These are phyloP conservation scores for Plasmodium reichenowi DNA, from an alignment of 169 alveolate genomes.

Conservation along the genomic window DNA sequence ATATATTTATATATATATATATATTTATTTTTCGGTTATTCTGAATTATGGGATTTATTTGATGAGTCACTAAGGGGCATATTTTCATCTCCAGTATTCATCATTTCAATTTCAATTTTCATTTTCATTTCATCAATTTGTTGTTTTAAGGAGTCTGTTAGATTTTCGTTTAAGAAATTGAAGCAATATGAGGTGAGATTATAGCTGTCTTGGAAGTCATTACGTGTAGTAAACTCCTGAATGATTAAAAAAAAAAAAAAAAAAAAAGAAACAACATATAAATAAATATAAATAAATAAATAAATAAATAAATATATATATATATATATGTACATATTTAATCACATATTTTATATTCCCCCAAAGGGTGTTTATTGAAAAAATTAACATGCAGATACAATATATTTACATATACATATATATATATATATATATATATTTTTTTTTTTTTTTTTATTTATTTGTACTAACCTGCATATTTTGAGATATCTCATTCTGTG, in stretches of 20 bases:
- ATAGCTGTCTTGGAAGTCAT: constrained; percentile 47
- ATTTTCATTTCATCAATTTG: constrained; percentile 73
- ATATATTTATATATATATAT: too few species aligned
- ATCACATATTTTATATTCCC: not conserved
- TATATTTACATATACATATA: too few species aligned
- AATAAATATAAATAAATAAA: not conserved
- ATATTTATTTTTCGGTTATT: not conserved
- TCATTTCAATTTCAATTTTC: constrained; percentile 70
- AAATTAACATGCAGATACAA: too few species aligned
- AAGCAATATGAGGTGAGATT: constrained; percentile 64
- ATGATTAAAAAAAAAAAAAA: not conserved
- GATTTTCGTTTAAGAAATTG: constrained; percentile 41
- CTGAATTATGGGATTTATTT: not conserved
- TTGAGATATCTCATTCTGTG: constrained; percentile 34
- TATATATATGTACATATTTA: not conserved
- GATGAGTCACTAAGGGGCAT: not conserved
- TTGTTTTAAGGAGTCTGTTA: constrained; percentile 41
- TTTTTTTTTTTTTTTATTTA: too few species aligned
- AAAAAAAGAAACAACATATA: not conserved
- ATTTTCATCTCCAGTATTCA: constrained; percentile 43
- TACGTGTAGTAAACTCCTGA: constrained; percentile 39
- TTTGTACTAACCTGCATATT: constrained; percentile 21
- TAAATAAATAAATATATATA: not conserved
- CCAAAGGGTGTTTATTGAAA: not conserved
- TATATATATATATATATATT: too few species aligned